phyloP scores from a whole-genome alignment of 2,329 filamentous ascomycete species.

The Talaromyces sp. region DNA sequence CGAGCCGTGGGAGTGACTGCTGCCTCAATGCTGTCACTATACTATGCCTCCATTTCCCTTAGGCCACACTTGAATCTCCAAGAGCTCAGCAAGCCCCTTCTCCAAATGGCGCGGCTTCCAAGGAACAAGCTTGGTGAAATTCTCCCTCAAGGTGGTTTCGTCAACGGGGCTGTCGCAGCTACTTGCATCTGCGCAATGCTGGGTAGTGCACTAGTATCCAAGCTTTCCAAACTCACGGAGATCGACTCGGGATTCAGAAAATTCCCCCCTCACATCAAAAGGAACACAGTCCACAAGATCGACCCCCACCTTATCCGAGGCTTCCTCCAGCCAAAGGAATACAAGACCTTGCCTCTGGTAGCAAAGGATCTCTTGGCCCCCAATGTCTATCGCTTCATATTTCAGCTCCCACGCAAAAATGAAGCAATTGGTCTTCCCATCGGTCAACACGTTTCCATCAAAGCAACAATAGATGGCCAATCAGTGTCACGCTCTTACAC shows the following conservation, averaged over 20 bases:
- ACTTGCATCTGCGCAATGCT: neutral
- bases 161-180: neutral
- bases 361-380: neutral
- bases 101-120: too few species aligned
- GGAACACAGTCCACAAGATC: neutral
- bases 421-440: conserved; percentile 52
- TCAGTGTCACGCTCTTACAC: conserved; percentile 54
- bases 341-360: neutral
- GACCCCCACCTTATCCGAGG: neutral
- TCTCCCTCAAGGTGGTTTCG: too few species aligned
- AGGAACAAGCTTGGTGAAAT: too few species aligned
- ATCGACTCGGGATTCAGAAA: conserved; percentile 6
- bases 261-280: neutral
- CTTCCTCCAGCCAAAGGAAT: conserved; percentile 6
- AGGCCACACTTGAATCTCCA: too few species aligned
- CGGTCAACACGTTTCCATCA: conserved; percentile 56
- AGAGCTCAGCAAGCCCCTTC: too few species aligned
- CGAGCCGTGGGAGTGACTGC: too few species aligned
- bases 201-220: neutral
- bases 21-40: too few species aligned
- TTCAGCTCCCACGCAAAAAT: conserved; percentile 43
- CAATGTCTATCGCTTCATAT: neutral
- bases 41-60: too few species aligned
- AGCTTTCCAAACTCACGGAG: neutral
- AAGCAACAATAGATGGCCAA: conserved; percentile 46